phyloP scores from a whole-genome alignment of 345 rosid genomes.

The Xanthoceras sorbifolium region DNA sequence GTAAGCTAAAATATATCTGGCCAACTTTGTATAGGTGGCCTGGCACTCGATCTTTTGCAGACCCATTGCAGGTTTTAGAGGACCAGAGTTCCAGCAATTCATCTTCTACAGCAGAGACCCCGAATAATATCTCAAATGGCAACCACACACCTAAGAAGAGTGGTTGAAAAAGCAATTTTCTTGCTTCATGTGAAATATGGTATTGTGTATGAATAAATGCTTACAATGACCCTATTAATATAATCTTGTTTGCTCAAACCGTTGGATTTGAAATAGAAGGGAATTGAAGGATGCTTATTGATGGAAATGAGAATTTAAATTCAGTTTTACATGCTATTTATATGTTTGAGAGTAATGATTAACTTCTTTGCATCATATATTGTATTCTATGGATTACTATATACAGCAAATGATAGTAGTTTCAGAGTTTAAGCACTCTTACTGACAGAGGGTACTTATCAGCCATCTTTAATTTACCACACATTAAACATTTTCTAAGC shows the following conservation, averaged over 20 bases:
- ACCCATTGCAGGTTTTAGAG: constrained; percentile 44
- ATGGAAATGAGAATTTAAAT: not conserved
- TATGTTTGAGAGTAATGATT: not conserved
- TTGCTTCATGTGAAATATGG: not conserved
- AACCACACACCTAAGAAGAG: constrained; percentile 36
- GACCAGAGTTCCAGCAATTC: constrained; percentile 47
- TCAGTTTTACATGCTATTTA: not conserved
- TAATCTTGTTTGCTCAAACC: not conserved
- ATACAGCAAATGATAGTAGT: not conserved
- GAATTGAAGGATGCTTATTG: not conserved
- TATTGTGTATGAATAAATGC: constrained; percentile 11
- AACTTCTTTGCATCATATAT: not conserved
- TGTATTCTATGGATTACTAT: not conserved
- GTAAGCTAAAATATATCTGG: constrained; percentile 12
- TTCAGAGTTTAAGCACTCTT: not conserved
- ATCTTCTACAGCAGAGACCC: constrained; percentile 38
- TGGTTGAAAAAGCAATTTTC: constrained; percentile 26
- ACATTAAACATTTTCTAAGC: not conserved
- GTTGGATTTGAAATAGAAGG: not conserved
- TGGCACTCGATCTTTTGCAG: constrained; percentile 50
- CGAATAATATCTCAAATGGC: constrained; percentile 39
- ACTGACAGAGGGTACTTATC: not conserved
- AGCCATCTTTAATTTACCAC: not conserved
- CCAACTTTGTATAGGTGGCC: constrained; percentile 54
- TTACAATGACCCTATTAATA: not conserved